Evolutionary conservation across 1,139 yeast genomes (phyloP), one percentile per base, ranked within the genome.

Genomic region (Zygosaccharomyces sapae): DNA sequence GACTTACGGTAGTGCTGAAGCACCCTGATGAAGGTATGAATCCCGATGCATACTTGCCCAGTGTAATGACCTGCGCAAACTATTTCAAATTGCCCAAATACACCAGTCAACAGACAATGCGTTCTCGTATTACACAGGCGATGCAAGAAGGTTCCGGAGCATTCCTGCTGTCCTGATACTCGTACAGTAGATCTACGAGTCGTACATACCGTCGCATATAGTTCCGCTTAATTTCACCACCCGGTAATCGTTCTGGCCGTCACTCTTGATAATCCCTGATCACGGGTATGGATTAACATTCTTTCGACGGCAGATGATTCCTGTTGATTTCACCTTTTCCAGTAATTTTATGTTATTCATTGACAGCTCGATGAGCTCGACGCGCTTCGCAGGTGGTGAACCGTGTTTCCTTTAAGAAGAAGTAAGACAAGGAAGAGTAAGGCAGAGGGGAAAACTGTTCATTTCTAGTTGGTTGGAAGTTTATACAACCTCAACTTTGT

Each of bases 31-130:
- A 75, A 48, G 80, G 79, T 0, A 63, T 77, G 43, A 67, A 71
- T 16, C 79, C 88, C n/a, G 96, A 92, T 65, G 90, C 83, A 54
- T 89, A 85, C 59, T 72, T 92, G 50, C 98, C 98, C 1, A 88
- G 96, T 69, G 98, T 92, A 3, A 92, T 92, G 98, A 92, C 98
- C 0, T 92, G 98, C 71, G 97, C 95, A 4, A 92, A 92, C 65
- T 92, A 92, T 62, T 74, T 92, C 55, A 92, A 92, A 66, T 70
- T 92, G 25, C 98, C 98, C 2, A 79, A 84, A 52, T 92, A 92
- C 62, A 76, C 88, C 1, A 71, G 78, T 25, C 75, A 74, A 52
- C 80, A 73, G 27, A 68, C 86, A 1, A 75, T 92, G 81, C 71
- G 67, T 48, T 62, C 72, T 35, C 74, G 83, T 49, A 67, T 92